Evolutionary conservation across 1,139 yeast species (phyloP), one percentile per base, ranked within the genome.

Genomic region (Kurtzmaniella natalensis): DNA sequence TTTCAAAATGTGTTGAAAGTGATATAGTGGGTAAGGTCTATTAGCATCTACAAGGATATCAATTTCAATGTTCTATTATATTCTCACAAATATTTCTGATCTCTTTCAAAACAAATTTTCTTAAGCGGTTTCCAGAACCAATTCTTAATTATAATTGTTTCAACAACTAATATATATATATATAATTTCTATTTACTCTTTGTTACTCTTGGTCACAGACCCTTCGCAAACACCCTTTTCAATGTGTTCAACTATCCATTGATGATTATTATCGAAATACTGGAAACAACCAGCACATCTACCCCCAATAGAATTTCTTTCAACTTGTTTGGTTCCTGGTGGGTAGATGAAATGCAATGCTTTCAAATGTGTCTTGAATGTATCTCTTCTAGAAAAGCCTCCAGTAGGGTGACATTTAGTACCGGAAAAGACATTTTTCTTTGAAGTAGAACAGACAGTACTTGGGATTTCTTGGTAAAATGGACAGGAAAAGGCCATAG

Each of bases 261-360:
- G 61, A 26, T 55, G 46, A 45, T 74, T 74, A 41, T 62, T 68
- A 28, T 62, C 61, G 42, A 72, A 76, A 48, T 53, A 65, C 39
- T 64, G 58, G 46, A 72, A 74, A 46, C 81, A 76, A 32, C 79
- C 78, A 19, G 76, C 77, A 55, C 81, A 76, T 39, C 77, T 52
- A 8, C 81, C 81, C 24, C 69, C 59, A 18, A 61, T 59, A 30
- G 53, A 47, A 39, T 55, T 59, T 37, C 81, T 53, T 39, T 70
- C 72, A 39, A 47, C 59, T 13, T 72, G 63, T 42, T 67, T 69
- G 6, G 79, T 74, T 3, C 80, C 80, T 18, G 78, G 73, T 16
- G 81, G 81, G 45, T 75, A 76, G 16, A 72, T 66, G 47, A 75
- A 76, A 53, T 76, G 81, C 33, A 76, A 55, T 1, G 79, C 77